Percentiles rank a stretch among this genome's conserved stretches.
Evolutionary conservation across 2,329 filamentous ascomycete species (phyloP).

Genomic region (Fusarium piperis): DNA sequence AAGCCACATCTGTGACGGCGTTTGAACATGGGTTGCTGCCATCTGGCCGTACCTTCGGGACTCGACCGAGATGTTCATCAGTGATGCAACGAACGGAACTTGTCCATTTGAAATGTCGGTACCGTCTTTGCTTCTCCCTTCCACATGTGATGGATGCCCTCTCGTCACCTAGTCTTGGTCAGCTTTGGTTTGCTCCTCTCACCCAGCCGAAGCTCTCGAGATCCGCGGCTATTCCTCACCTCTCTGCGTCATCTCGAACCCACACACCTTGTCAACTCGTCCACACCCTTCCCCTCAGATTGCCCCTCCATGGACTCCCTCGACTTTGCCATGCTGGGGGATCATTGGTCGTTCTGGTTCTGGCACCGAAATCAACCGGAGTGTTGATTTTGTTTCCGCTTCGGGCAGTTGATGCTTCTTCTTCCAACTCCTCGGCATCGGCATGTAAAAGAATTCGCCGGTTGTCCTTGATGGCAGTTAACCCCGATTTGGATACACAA

Average conservation of each 20-base stretch:
- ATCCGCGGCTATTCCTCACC: conserved; percentile 37
- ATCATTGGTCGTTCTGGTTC: background rate
- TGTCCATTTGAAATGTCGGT: conserved; percentile 9
- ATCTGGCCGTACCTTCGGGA: conserved; percentile 35
- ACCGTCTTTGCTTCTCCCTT: background rate
- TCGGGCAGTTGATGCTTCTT: background rate
- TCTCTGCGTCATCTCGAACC: conserved; percentile 18
- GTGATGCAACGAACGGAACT: conserved; percentile 24
- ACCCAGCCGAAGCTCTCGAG: conserved; percentile 26
- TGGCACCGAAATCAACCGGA: background rate
- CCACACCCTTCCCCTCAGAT: conserved; percentile 10
- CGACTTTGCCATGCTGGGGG: background rate
- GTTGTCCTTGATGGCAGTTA: background rate
- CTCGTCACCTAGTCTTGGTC: background rate
- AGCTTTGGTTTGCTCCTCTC: conserved; percentile 23
- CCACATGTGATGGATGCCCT: background rate
- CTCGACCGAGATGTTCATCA: conserved; percentile 37
- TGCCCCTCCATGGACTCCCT: background rate
- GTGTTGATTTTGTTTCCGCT: background rate
- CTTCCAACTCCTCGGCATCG: background rate
- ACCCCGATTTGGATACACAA: background rate
- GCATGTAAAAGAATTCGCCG: background rate
- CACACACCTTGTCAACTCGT: background rate
- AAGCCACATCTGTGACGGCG: conserved; percentile 14
- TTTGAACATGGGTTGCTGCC: conserved; percentile 5